phyloP scores from a whole-genome alignment of 805 yeast genomes.

The Metschnikowia drakensbergensis region DNA sequence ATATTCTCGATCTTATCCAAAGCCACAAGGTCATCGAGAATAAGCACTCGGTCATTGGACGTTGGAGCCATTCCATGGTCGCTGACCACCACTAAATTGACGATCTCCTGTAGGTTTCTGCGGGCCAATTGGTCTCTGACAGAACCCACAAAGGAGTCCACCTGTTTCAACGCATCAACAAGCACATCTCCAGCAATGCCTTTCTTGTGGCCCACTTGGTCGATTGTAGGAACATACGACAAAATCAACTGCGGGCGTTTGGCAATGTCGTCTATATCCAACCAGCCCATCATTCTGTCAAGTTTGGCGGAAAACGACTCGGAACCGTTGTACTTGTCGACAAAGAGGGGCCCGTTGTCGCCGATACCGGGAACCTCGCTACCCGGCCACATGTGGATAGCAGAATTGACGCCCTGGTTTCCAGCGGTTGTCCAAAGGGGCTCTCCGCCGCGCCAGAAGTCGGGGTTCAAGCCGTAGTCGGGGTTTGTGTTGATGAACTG shows the following conservation, averaged over 20 bases:
- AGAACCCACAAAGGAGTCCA: slow-evolving; percentile 60
- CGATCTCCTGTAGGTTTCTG: slow-evolving; percentile 60
- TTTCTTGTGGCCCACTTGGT: slow-evolving; percentile 66
- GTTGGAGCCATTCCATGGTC: slow-evolving; percentile 96
- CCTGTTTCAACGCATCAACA: slow-evolving; percentile 50
- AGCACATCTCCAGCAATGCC: slow-evolving; percentile 66
- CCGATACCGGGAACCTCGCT: slow-evolving; percentile 63
- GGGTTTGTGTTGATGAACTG: slow-evolving; percentile 65
- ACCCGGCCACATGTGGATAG: slow-evolving; percentile 98
- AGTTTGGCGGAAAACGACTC: slow-evolving; percentile 58
- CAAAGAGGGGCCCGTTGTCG: slow-evolving; percentile 43
- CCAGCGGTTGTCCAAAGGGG: slow-evolving; percentile 82
- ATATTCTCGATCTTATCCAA: slow-evolving; percentile 51
- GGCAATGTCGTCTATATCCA: slow-evolving; percentile 50
- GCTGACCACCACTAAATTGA: slow-evolving; percentile 74
- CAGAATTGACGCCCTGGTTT: slow-evolving; percentile 56
- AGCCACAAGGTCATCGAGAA: slow-evolving; percentile 69
- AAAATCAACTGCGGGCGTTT: slow-evolving; percentile 72
- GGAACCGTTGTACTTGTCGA: slow-evolving; percentile 61
- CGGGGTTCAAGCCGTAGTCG: slow-evolving; percentile 46
- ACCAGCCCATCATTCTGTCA: slow-evolving; percentile 58
- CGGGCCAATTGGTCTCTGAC: slow-evolving; percentile 44
- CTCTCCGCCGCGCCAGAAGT: slow-evolving; percentile 82
- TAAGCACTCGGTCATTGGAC: slow-evolving; percentile 60
- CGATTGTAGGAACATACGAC: slow-evolving; percentile 78